phyloP scores from a whole-genome alignment of 2,329 filamentous ascomycete species.

The Pseudonectria foliicola region DNA sequence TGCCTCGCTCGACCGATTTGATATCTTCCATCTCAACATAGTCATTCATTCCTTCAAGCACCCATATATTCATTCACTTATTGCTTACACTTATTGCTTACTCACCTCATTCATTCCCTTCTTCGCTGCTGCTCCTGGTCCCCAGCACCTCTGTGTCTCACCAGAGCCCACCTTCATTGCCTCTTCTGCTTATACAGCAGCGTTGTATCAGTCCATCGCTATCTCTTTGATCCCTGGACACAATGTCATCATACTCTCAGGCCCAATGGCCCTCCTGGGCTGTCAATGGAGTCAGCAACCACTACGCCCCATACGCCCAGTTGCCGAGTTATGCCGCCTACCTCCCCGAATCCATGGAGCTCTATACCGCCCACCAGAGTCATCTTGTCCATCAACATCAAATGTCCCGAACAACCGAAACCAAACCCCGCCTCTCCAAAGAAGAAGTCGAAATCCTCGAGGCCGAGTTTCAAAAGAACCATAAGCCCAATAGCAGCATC shows the following conservation, averaged over 20 bases:
- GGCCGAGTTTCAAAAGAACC: conserved; percentile 55
- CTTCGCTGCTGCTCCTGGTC: no score
- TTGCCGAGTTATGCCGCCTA: conserved; percentile 29
- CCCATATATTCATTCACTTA: conserved; percentile 18
- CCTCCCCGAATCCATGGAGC: conserved; percentile 32
- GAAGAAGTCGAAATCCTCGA: conserved; percentile 54
- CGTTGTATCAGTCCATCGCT: conserved; percentile 9
- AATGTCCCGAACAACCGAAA: conserved; percentile 36
- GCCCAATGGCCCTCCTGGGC: conserved; percentile 30
- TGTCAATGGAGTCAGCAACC: conserved; percentile 22
- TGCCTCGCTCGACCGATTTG: no score
- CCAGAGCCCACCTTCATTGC: neutral
- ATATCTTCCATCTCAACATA: conserved; percentile 9
- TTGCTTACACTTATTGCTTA: conserved; percentile 9
- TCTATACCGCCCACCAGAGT: conserved; percentile 30
- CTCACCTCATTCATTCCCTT: conserved; percentile 11
- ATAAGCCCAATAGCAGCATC: conserved; percentile 55
- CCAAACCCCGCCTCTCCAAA: conserved; percentile 49
- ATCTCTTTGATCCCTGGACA: conserved; percentile 13
- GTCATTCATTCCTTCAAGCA: conserved; percentile 10
- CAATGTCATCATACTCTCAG: conserved; percentile 29
- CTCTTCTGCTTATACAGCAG: conserved; percentile 6
- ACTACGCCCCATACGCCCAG: conserved; percentile 26
- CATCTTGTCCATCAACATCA: conserved; percentile 31
- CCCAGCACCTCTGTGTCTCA: conserved; percentile 2